A percentile compares a stretch with the other conserved stretches of the same genome.
These are phyloP conservation scores for Pleodorina starrii DNA, from an alignment of 139 green algal genomes.

Conservation along the genomic window DNA sequence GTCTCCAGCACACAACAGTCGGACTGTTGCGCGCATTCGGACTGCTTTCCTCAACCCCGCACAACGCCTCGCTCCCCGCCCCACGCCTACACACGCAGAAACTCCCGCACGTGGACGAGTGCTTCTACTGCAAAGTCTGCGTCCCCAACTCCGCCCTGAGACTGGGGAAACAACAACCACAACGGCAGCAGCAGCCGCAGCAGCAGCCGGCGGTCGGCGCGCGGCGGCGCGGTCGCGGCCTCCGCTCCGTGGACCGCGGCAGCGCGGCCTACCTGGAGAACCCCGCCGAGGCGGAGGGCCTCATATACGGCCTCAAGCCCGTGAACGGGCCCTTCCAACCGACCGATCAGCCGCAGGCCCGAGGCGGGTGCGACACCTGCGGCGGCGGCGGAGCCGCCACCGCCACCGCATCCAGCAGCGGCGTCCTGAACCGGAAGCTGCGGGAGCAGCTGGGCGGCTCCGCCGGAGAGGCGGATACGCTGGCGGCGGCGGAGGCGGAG, in stretches of 20 bases:
- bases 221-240: too few relatives aligned
- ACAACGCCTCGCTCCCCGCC: not conserved
- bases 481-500: not conserved
- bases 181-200: not conserved
- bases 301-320: conserved; percentile 32
- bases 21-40: too few relatives aligned
- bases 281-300: conserved; percentile 26
- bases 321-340: not conserved
- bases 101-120: conserved; percentile 57
- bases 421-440: not conserved
- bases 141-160: conserved; percentile 23
- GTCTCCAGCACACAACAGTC: too few relatives aligned
- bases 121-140: conserved; percentile 57
- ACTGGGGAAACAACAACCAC: not conserved
- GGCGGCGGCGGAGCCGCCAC: not conserved
- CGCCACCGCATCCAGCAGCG: not conserved
- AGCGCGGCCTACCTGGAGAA: not conserved
- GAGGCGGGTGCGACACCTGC: not conserved
- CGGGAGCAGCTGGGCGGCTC: not conserved
- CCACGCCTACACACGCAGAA: conserved; percentile 13
- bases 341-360: not conserved
- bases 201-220: not conserved
- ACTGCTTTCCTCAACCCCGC: too few relatives aligned
- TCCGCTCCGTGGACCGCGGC: not conserved
- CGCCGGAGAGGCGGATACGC: not conserved